Evolutionary conservation across 495 filamentous ascomycete species (phyloP), one percentile per base, ranked within the genome.

Genomic region (Hyaloscypha finlandica): DNA sequence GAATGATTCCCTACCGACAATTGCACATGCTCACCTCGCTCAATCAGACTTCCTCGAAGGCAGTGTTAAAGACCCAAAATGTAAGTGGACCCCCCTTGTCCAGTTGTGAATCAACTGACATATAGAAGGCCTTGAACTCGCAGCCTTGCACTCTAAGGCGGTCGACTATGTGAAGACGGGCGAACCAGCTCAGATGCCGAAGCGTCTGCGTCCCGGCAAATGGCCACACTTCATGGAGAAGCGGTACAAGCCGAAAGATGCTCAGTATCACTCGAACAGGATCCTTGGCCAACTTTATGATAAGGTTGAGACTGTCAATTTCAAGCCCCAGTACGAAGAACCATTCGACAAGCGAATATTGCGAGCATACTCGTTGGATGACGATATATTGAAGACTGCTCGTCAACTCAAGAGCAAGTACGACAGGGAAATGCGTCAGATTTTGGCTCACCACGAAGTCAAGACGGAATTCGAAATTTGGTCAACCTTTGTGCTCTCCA

Each of bases 171-270:
- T 90, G 58, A 99, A 99, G 76, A 90, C 91, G n/a, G 95, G 95
- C 0, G 80, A 84, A 20, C 83, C 90, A 14, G 94, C 93, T 2
- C 69, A 80, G 4, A 90, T 96, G 84, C 78, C 80, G 2, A 82
- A 81, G 39, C 77, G 81, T 2, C 79, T 96, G 1, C 78, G 83
- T 11, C 86, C 89, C 0, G 77, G 64, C 2, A 76, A 74, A 57
- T 97, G 87, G 82, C 95, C 95, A 0, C 95, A 99, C 73, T 99
- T 96, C 71, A 96, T 97, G 90, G 91, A 96, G 67, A 94, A 90
- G 70, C 80, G 78, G 14, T 58, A 80, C 65, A 79, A 79, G 53
- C 69, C 76, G 2, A 76, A 82, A 25, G 79, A 84, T 2, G 78
- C 77, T 53, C 81, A 81, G 0, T 95, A 96, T 68, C 77, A 75